Percentiles rank a stretch among this genome's conserved stretches.
These are phyloP conservation scores for Dittrichia graveolens DNA, from an alignment of 129 eudicot genomes.

Conservation along the genomic window DNA sequence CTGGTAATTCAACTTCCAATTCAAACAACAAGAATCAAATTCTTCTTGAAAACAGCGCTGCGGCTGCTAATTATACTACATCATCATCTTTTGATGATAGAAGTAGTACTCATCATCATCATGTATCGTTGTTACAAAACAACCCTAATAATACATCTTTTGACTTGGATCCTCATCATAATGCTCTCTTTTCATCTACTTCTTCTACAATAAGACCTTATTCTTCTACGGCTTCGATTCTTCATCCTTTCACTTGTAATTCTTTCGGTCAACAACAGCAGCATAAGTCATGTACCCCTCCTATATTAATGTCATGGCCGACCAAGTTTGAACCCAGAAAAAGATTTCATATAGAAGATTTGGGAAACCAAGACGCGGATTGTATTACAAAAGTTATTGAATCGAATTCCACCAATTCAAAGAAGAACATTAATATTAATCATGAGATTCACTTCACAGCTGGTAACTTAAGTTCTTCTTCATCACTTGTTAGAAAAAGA, in stretches of 20 bases:
- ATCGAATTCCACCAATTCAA: slow-evolving; percentile 30
- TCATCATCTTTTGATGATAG: slow-evolving; percentile 20
- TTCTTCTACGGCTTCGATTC: slow-evolving; percentile 44
- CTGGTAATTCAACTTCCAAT: slow-evolving; percentile 12
- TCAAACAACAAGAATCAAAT: slow-evolving; percentile 29
- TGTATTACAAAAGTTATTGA: slow-evolving; percentile 23
- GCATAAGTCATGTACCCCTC: slow-evolving; percentile 19
- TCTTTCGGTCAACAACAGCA: slow-evolving; percentile 39
- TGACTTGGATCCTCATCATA: slow-evolving; percentile 36
- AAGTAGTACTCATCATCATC: no score
- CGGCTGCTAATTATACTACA: background rate
- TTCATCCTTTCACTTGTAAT: slow-evolving; percentile 43
- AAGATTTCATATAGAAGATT: slow-evolving; percentile 29
- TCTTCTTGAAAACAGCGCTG: slow-evolving; percentile 20
- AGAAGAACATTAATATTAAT: slow-evolving; percentile 15
- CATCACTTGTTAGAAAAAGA: slow-evolving; percentile 25
- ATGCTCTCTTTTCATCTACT: slow-evolving; percentile 35
- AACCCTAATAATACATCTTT: slow-evolving; percentile 35
- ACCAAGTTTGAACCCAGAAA: slow-evolving; percentile 42
- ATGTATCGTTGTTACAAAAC: slow-evolving; percentile 29
- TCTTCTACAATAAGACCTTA: slow-evolving; percentile 23
- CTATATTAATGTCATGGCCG: slow-evolving; percentile 39
- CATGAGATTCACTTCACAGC: slow-evolving; percentile 36
- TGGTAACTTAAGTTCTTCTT: slow-evolving; percentile 44
- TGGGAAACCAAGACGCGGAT: slow-evolving; percentile 38